A percentile compares a stretch with the other conserved stretches of the same genome.
phyloP scores from a whole-genome alignment of 2,329 filamentous ascomycete genomes.

The Paecilomyces sp. region DNA sequence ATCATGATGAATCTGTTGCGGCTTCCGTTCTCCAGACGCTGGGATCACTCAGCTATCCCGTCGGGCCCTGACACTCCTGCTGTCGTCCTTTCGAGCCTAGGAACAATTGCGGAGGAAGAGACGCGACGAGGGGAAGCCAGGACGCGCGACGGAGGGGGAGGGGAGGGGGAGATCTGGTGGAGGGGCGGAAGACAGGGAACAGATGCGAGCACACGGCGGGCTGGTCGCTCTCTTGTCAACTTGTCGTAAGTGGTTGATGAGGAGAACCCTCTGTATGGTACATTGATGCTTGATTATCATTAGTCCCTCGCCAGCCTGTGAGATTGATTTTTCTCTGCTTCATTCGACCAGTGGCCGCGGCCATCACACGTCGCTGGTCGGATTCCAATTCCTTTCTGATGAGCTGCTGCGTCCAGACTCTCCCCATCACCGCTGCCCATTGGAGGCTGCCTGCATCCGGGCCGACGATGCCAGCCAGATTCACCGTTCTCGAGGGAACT shows the following conservation, averaged over 20 bases:
- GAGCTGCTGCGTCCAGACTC: background rate
- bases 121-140: background rate
- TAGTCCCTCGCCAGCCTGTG: background rate
- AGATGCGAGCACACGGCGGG: background rate
- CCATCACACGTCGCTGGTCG: background rate
- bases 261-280: background rate
- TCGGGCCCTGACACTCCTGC: background rate
- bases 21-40: background rate
- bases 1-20: background rate
- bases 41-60: background rate
- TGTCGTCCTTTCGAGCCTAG: background rate
- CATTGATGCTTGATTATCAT: background rate
- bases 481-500: background rate
- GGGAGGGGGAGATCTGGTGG: slow-evolving; percentile 5
- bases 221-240: background rate
- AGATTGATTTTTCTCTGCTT: background rate
- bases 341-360: background rate
- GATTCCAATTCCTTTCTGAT: background rate
- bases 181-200: slow-evolving; percentile 1
- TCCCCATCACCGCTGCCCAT: background rate
- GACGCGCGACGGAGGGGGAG: slow-evolving; percentile 2
- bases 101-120: background rate
- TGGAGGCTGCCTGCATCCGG: background rate
- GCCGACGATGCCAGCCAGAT: background rate
- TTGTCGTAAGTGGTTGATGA: background rate